phyloP scores from a whole-genome alignment of 176 grass and related monocot species.

The Typha latifolia region DNA sequence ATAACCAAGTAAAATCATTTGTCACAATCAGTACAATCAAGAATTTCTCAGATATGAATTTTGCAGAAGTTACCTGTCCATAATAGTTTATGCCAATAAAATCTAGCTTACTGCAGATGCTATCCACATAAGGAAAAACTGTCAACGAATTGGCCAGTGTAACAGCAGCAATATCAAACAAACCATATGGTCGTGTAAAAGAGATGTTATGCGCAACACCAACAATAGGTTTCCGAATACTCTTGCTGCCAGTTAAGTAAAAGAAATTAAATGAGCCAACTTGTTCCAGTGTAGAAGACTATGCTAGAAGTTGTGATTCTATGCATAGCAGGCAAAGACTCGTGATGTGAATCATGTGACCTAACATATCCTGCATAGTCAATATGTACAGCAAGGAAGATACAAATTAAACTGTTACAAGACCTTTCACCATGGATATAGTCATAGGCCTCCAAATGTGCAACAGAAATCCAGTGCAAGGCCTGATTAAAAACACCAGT shows the following conservation, averaged over 20 bases:
- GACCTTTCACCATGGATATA: slow-evolving; percentile 80
- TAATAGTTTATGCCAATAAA: slow-evolving; percentile 97
- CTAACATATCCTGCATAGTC: not conserved
- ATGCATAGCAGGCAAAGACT: too few species aligned
- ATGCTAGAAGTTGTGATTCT: not conserved
- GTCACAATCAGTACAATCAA: not conserved
- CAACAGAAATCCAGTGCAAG: slow-evolving; percentile 75
- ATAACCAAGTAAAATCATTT: not conserved
- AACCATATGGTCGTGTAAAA: slow-evolving; percentile 74
- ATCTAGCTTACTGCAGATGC: slow-evolving; percentile 75
- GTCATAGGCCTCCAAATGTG: slow-evolving; percentile 77
- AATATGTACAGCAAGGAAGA: not conserved
- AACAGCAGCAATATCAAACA: slow-evolving; percentile 81
- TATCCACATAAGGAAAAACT: slow-evolving; percentile 71
- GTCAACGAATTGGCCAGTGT: slow-evolving; percentile 76
- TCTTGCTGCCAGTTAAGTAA: slow-evolving; percentile 40
- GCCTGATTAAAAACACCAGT: slow-evolving; percentile 79
- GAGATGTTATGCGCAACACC: slow-evolving; percentile 80
- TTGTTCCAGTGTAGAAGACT: not conserved
- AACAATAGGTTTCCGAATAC: slow-evolving; percentile 39
- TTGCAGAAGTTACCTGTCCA: slow-evolving; percentile 54
- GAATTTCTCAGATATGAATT: not conserved
- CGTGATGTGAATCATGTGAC: too few species aligned
- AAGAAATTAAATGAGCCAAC: slow-evolving; percentile 14
- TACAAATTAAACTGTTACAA: not conserved